Evolutionary conservation across 108 stramenopile genomes (phyloP), one percentile per base, ranked within the genome.

Genomic region (Cyclostephanos invisitatus): DNA sequence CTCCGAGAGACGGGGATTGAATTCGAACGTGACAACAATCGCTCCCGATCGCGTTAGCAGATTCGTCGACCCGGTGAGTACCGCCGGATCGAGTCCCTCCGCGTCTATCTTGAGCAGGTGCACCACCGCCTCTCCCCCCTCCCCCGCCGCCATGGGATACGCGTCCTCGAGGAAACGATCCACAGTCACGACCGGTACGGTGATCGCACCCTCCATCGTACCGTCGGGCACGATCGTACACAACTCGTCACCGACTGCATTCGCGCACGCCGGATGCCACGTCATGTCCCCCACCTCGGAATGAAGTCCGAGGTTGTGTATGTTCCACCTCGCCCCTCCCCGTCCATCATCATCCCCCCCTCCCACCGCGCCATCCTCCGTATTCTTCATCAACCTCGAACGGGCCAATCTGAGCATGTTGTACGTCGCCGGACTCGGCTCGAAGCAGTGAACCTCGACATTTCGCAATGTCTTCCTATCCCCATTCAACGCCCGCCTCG

Each of bases 61-160:
- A 3, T 51, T 54, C 18, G 20, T 58, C 6, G 67, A 54, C 6
- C 76, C 76, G 17, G 47, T 38, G 36, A 77, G 60, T 0, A 77
- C 76, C 20, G 76, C 76, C 14, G 76, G 76, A 37, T 77, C 76
- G 10, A 77, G 36, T 22, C 76, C 76, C 68, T 77, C 76, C 2
- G 76, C 76, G 50, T 77, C 76, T 22, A 77, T 68, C 61, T 77
- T 77, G 36, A 77, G 67, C 68, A 77, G 64, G 47, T 77, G 76
- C 0, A 77, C 69, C 69, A 77, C 44, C 12, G 62, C 68, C 54
- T 49, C n/a, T 57, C 20, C 35, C 42, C 28, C 64, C 44, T 1
- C 32, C 28, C 28, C 61, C 2, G 29, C 36, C 3, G 57, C 25
- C 5, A n/a, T 22, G 27, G 49, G 22, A 24, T 70, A 77, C 0